Evolutionary conservation across 352 stramenopile genomes (phyloP).

Genomic region (Pythium aristosporum): DNA sequence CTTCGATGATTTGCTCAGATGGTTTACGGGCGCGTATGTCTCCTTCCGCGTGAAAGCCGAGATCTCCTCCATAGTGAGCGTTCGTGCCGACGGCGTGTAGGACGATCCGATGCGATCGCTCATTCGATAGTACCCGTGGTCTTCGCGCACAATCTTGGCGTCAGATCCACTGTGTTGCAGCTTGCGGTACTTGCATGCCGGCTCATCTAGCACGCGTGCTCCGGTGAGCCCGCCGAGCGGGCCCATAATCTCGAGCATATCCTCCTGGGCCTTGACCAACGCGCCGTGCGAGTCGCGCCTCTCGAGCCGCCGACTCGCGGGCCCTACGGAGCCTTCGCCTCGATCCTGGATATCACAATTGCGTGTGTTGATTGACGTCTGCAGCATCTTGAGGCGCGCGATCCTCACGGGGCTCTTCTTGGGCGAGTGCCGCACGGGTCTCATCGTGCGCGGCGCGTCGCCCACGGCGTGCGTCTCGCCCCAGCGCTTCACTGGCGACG

Average conservation of each 20-base stretch:
- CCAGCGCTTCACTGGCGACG: slow-evolving; percentile 25
- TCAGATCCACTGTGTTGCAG: slow-evolving; percentile 14
- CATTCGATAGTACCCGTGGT: slow-evolving; percentile 73
- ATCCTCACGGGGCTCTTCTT: slow-evolving; percentile 78
- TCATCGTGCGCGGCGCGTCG: slow-evolving; percentile 21
- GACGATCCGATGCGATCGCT: slow-evolving; percentile 78
- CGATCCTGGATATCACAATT: slow-evolving; percentile 69
- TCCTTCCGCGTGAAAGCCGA: slow-evolving; percentile 62
- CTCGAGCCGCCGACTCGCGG: slow-evolving; percentile 12
- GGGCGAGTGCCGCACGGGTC: slow-evolving; percentile 34
- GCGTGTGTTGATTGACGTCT: slow-evolving; percentile 76
- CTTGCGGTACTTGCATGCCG: slow-evolving; percentile 34
- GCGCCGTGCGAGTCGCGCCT: slow-evolving; percentile 28
- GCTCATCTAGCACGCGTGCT: slow-evolving; percentile 21
- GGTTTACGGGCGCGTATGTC: slow-evolving; percentile 42
- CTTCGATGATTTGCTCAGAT: slow-evolving; percentile 32
- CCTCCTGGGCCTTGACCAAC: slow-evolving; percentile 31
- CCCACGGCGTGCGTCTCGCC: slow-evolving; percentile 4
- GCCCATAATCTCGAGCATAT: slow-evolving; percentile 68
- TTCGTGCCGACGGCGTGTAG: slow-evolving; percentile 68
- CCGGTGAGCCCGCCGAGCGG: slow-evolving; percentile 71
- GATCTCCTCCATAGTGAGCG: slow-evolving; percentile 69
- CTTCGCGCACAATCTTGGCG: slow-evolving; percentile 36
- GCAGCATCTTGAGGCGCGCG: slow-evolving; percentile 78
- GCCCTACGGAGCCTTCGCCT: slow-evolving; percentile 9